Evolutionary conservation across 2,329 filamentous ascomycete genomes (phyloP).

Genomic region (Mycosphaerelloides madeirae): DNA sequence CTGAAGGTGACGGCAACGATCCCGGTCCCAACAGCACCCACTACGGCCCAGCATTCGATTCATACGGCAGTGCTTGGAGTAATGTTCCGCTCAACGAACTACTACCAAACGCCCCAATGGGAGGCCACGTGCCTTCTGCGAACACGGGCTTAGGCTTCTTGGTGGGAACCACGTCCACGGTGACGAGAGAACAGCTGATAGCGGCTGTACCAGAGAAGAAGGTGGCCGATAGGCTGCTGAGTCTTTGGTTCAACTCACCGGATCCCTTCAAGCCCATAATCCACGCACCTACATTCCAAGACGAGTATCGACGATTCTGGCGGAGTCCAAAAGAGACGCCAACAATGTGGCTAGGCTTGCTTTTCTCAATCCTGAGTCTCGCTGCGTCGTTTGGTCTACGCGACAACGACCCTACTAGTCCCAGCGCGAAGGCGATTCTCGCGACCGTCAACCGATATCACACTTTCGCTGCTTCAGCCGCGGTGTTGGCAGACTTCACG

Average conservation of each 20-base stretch:
- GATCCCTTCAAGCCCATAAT: slow-evolving; percentile 52
- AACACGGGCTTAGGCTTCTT: slow-evolving; percentile 25
- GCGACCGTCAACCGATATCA: slow-evolving; percentile 26
- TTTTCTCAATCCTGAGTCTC: slow-evolving; percentile 46
- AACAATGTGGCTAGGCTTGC: slow-evolving; percentile 44
- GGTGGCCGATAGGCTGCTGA: slow-evolving; percentile 28
- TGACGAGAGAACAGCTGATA: slow-evolving; percentile 30
- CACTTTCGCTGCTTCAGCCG: slow-evolving; percentile 28
- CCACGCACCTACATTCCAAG: slow-evolving; percentile 47
- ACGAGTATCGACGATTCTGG: slow-evolving; percentile 46
- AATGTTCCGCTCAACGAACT: slow-evolving; percentile 8
- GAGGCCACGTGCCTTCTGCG: slow-evolving; percentile 6
- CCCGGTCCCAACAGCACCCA: too few species aligned
- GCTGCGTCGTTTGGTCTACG: slow-evolving; percentile 31
- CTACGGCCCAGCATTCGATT: too few species aligned
- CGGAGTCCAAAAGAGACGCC: slow-evolving; percentile 34
- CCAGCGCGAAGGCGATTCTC: slow-evolving; percentile 17
- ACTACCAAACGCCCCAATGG: neutral
- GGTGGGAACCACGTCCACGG: slow-evolving; percentile 13
- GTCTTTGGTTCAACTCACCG: slow-evolving; percentile 33
- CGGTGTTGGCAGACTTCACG: slow-evolving; percentile 38
- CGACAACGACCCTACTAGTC: slow-evolving; percentile 19
- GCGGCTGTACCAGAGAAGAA: slow-evolving; percentile 30
- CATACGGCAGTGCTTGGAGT: slow-evolving; percentile 13
- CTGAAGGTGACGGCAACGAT: slow-evolving; percentile 1